Evolutionary conservation across 2,329 filamentous ascomycete species (phyloP), one percentile per base, ranked within the genome.

Genomic region (Cercospora sp.): DNA sequence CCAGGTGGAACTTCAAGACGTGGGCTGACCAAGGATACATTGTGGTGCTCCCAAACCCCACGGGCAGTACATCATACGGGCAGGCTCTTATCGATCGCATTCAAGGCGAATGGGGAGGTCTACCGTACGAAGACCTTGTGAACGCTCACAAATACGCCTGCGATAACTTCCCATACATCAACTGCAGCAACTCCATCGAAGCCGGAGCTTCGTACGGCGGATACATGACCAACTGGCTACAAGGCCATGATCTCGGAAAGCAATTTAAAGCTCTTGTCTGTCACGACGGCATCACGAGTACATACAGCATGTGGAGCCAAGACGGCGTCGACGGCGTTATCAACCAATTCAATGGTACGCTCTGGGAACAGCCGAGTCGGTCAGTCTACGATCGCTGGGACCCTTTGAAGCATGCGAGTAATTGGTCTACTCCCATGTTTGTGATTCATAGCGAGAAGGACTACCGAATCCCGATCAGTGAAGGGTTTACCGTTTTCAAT

Each of bases 241-340:
- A 97, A 80, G 93, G 93, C 7, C 91, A 95, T 70, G 85, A 88
- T 0, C 85, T 97, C 0, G 93, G 93, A 20, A 88, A 92, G 30
- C 88, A 90, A 73, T 96, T 97, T 86, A 92, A 92, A 79, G 93
- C 93, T 0, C 85, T 97, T 3, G 93, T 97, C 30, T 93, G 90
- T 74, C 93, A 97, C 77, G 93, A 97, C 73, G 93, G 93, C 59
- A 90, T 94, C 67, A 79, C 82, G 7, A 74, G 71, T 13, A 73
- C 73, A 13, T 73, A 74, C 59, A 72, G 73, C 81, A 84, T 76
- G 78, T 86, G 71, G 58, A 79, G 81, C 16, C 74, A 73, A 9
- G 84, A 86, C 62, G 84, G 86, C 73, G 79, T 84, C 40, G 86
- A 84, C 72, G 85, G 85, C 76, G 82, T 81, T 3, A 75, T 83